phyloP scores from a whole-genome alignment of 495 filamentous ascomycete genomes.

The Aspergillus leporis region DNA sequence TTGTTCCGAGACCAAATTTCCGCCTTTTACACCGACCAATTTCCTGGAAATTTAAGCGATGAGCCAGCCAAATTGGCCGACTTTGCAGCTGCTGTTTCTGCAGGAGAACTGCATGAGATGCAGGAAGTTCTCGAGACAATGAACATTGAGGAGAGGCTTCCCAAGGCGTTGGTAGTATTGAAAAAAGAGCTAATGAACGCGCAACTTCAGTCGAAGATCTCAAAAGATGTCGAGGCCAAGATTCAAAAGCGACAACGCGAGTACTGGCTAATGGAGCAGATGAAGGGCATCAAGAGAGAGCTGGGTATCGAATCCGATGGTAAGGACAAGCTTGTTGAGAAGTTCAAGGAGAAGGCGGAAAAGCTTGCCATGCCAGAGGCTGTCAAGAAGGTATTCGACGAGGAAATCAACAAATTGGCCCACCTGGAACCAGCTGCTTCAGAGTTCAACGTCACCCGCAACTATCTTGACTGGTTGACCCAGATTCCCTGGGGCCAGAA shows the following conservation, averaged over 20 bases:
- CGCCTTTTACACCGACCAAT: constrained; percentile 93
- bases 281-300: constrained; percentile 98
- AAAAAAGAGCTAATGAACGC: constrained; percentile 99
- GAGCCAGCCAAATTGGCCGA: constrained; percentile 95
- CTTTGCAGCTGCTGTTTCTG: constrained; percentile 93
- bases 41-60: constrained; percentile 88
- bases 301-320: constrained; percentile 96
- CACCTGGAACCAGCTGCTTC: constrained; percentile 94
- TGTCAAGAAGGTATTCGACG: constrained; percentile 96
- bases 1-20: constrained; percentile 98
- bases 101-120: constrained; percentile 85
- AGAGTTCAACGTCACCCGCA: constrained; percentile 98
- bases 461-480: constrained; percentile 98
- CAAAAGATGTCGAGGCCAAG: constrained; percentile 95
- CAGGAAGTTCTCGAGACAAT: constrained; percentile 90
- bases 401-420: constrained; percentile 94
- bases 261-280: constrained; percentile 99
- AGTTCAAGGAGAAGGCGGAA: constrained; percentile 91
- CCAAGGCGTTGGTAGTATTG: constrained; percentile 84
- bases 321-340: constrained; percentile 96
- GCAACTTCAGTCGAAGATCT: constrained; percentile 94
- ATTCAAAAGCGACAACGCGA: constrained; percentile 98
- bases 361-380: constrained; percentile 96
- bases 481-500: constrained; percentile 97
- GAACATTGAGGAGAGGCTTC: constrained; percentile 85